These are phyloP conservation scores for Naganishia kalamii DNA, from an alignment of 768 basidiomycete species.

Conservation along the genomic window DNA sequence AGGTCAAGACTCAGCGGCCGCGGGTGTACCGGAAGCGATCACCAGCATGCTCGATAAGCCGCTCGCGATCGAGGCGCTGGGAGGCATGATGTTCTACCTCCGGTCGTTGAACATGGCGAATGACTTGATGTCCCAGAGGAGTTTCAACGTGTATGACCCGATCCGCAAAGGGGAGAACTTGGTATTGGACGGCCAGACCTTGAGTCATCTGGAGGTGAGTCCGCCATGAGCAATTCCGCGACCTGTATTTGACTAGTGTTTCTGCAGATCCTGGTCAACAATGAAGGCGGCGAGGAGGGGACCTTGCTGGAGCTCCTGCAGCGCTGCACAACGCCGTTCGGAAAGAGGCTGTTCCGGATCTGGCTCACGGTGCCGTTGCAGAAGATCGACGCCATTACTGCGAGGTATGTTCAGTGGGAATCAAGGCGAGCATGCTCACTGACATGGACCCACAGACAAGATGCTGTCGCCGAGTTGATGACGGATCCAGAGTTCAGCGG, in stretches of 20 bases:
- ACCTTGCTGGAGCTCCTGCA: constrained; percentile 74
- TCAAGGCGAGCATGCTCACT: neutral
- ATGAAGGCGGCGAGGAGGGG: constrained; percentile 87
- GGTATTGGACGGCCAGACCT: constrained; percentile 85
- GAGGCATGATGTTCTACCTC: constrained; percentile 85
- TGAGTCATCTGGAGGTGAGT: constrained; percentile 84
- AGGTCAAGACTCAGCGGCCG: constrained; percentile 56
- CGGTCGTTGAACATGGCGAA: constrained; percentile 91
- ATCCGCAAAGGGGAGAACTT: constrained; percentile 82
- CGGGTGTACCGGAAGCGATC: constrained; percentile 64
- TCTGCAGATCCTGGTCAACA: constrained; percentile 70
- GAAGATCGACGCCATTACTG: constrained; percentile 75
- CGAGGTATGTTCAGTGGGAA: constrained; percentile 55
- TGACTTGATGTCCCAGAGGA: constrained; percentile 88
- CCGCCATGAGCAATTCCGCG: no score
- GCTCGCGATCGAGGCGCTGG: constrained; percentile 74
- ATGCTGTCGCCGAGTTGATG: constrained; percentile 89
- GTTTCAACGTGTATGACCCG: constrained; percentile 96
- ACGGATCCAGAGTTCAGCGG: constrained; percentile 68
- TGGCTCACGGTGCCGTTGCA: constrained; percentile 93
- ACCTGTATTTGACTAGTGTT: neutral
- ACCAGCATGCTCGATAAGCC: constrained; percentile 61
- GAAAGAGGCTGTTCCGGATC: constrained; percentile 89
- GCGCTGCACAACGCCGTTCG: constrained; percentile 85
- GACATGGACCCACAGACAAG: constrained; percentile 56